A percentile compares a stretch with the other conserved stretches of the same genome.
Evolutionary conservation across 176 grass and related monocot species (phyloP).

Genomic region (Oryza meridionalis): DNA sequence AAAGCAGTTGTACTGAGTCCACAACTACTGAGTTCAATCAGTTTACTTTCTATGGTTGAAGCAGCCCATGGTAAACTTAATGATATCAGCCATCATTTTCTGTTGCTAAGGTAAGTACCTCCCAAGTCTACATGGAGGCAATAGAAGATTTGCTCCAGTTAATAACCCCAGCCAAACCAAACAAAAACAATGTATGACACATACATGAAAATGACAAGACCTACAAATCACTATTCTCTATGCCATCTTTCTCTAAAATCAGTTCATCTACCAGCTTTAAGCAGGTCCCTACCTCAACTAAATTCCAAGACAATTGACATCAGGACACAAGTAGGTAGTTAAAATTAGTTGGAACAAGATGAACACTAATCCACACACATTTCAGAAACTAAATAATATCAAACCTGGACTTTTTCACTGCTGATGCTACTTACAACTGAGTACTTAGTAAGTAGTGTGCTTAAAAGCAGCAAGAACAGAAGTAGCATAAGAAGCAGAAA

Average conservation of each 20-base stretch:
- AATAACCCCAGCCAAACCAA: slow-evolving; percentile 18
- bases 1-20: slow-evolving; percentile 7
- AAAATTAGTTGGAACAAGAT: slow-evolving; percentile 45
- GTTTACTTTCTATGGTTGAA: slow-evolving; percentile 2
- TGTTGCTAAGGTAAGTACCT: not conserved
- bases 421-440: not conserved
- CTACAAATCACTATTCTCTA: slow-evolving; percentile 16
- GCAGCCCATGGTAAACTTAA: slow-evolving; percentile 9
- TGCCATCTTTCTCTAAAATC: slow-evolving; percentile 44
- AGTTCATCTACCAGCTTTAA: slow-evolving; percentile 55
- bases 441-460: not conserved
- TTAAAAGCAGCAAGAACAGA: not conserved
- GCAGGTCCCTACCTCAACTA: slow-evolving; percentile 33
- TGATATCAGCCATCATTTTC: slow-evolving; percentile 47
- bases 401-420: not conserved
- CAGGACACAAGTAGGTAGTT: slow-evolving; percentile 46
- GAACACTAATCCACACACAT: slow-evolving; percentile 4
- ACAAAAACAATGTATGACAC: slow-evolving; percentile 13
- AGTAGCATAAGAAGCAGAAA: not conserved
- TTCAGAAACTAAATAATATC: not conserved
- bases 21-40: slow-evolving; percentile 30
- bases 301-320: slow-evolving; percentile 32
- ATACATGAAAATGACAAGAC: slow-evolving; percentile 30
- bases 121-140: slow-evolving; percentile 32
- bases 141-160: slow-evolving; percentile 32